Conservation (phyloP, 2,329 filamentous ascomycete genomes). For the Sporothrix brunneoviolacea region DNA sequence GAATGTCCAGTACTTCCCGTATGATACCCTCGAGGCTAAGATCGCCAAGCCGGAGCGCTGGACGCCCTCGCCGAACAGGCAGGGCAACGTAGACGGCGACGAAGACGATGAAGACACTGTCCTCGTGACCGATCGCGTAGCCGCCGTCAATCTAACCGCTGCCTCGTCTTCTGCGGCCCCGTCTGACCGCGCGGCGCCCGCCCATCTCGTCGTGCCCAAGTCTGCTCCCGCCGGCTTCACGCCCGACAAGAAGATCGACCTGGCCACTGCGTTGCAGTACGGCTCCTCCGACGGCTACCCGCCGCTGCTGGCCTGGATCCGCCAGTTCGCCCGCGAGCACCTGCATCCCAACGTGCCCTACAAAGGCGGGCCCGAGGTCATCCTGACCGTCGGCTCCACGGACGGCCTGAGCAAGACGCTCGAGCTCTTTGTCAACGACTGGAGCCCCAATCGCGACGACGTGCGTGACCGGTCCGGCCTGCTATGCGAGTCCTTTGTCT, state of each 20-base stretch:
- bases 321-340: constrained; percentile 68
- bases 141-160: constrained; percentile 23
- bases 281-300: constrained; percentile 77
- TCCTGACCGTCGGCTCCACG: constrained; percentile 74
- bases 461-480: constrained; percentile 66
- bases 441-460: constrained; percentile 59
- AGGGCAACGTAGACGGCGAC: constrained; percentile 32
- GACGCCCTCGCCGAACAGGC: constrained; percentile 60
- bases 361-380: constrained; percentile 64
- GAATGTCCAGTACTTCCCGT: constrained; percentile 77
- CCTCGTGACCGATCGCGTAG: constrained; percentile 29
- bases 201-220: constrained; percentile 67
- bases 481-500: constrained; percentile 73
- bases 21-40: constrained; percentile 80
- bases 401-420: constrained; percentile 78
- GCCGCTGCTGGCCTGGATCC: constrained; percentile 68
- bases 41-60: constrained; percentile 69
- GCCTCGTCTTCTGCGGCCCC: constrained; percentile 16
- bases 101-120: constrained; percentile 31
- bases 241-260: constrained; percentile 64
- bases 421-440: constrained; percentile 68
- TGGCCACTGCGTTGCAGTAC: constrained; percentile 80
- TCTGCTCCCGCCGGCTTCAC: constrained; percentile 43
- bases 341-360: constrained; percentile 81
- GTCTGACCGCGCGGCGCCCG: constrained; percentile 25